Percentiles rank a stretch among this genome's conserved stretches.
These are phyloP conservation scores for Candida caryicola DNA, from an alignment of 805 yeast species.

Conservation along the genomic window DNA sequence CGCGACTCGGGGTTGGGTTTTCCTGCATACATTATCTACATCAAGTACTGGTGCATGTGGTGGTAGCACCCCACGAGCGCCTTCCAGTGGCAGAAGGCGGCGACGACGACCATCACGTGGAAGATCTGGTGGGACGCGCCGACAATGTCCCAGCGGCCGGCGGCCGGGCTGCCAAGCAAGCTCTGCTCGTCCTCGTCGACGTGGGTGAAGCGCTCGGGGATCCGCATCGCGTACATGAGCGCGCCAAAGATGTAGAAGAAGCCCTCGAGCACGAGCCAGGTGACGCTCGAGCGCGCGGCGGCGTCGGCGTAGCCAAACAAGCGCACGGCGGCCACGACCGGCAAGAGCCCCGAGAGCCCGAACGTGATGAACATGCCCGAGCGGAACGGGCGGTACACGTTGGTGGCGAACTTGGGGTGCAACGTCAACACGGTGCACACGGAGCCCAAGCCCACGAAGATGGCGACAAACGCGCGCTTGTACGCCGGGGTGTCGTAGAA, in stretches of 20 bases:
- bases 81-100: slow-evolving; percentile 69
- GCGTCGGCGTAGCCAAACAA: slow-evolving; percentile 51
- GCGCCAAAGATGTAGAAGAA: slow-evolving; percentile 78
- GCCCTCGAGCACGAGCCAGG: slow-evolving; percentile 70
- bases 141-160: slow-evolving; percentile 53
- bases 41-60: slow-evolving; percentile 36
- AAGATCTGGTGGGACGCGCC: slow-evolving; percentile 88
- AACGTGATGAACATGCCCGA: slow-evolving; percentile 77
- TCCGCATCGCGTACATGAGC: slow-evolving; percentile 65
- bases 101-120: slow-evolving; percentile 73
- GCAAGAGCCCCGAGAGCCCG: slow-evolving; percentile 75
- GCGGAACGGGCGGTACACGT: slow-evolving; percentile 71
- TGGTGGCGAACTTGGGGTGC: slow-evolving; percentile 62
- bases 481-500: slow-evolving; percentile 43
- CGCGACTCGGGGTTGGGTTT: too few relatives aligned
- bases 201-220: slow-evolving; percentile 65
- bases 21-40: too few relatives aligned
- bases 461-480: slow-evolving; percentile 35
- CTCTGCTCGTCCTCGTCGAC: slow-evolving; percentile 17
- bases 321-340: slow-evolving; percentile 54
- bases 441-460: slow-evolving; percentile 56
- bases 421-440: slow-evolving; percentile 64
- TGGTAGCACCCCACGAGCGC: slow-evolving; percentile 60
- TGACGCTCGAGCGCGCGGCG: slow-evolving; percentile 49
- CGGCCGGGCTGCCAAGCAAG: slow-evolving; percentile 10